phyloP scores from a whole-genome alignment of 768 basidiomycete genomes.

The Rhodotorula paludigena region DNA sequence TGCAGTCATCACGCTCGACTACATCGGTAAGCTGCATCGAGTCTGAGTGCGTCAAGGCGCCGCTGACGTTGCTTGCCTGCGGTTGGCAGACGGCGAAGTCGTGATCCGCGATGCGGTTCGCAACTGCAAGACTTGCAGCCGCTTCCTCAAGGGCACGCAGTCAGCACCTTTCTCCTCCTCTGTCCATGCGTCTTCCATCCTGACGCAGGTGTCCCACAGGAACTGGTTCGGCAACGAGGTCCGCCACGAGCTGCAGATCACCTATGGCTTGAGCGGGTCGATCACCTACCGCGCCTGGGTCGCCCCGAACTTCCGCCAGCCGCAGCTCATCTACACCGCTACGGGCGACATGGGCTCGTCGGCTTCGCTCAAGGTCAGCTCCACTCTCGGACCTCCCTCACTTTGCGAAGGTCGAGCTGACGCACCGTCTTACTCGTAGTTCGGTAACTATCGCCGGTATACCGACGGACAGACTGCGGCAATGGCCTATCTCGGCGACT shows the following conservation, averaged over 20 bases:
- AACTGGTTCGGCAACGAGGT: slow-evolving; percentile 21
- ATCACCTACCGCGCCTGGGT: slow-evolving; percentile 18
- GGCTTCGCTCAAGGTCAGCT: slow-evolving; percentile 12
- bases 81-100: slow-evolving; percentile 13
- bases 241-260: slow-evolving; percentile 7
- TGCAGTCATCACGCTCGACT: slow-evolving; percentile 20
- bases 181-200: background rate
- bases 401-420: background rate
- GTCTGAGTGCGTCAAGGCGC: background rate
- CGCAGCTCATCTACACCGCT: slow-evolving; percentile 4
- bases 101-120: slow-evolving; percentile 1
- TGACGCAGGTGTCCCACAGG: background rate
- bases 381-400: background rate
- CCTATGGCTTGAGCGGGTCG: slow-evolving; percentile 21
- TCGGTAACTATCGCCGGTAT: slow-evolving; percentile 8
- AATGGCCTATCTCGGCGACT: slow-evolving; percentile 17
- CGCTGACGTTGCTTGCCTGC: background rate
- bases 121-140: background rate
- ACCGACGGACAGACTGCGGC: background rate
- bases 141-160: background rate
- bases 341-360: slow-evolving; percentile 24
- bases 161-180: background rate
- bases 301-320: background rate
- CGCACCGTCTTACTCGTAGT: background rate
- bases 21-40: too few relatives aligned